Evolutionary conservation across 169 alveolate species (phyloP).

Genomic region (Cryptosporidium sp.): DNA sequence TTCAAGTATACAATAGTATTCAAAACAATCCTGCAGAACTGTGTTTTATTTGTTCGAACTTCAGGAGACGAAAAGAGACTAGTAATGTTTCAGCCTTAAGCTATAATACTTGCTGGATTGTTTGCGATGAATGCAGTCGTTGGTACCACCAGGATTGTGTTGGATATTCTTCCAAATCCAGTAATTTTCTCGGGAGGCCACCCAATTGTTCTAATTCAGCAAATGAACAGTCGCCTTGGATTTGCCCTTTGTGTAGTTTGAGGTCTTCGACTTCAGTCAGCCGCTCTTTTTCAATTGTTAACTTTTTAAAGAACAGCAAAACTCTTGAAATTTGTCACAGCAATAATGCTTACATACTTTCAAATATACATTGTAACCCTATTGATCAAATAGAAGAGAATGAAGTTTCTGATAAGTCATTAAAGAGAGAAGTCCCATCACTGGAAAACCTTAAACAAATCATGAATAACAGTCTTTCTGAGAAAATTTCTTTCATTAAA

Average conservation of each 20-base stretch:
- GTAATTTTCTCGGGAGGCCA: not conserved
- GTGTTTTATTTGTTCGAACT: slow-evolving; percentile 49
- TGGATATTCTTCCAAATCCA: not conserved
- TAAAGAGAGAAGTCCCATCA: slow-evolving; percentile 39
- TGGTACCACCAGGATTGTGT: slow-evolving; percentile 60
- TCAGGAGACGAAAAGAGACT: not conserved
- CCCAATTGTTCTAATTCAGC: not conserved
- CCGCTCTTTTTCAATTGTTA: not conserved
- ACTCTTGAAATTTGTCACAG: slow-evolving; percentile 14
- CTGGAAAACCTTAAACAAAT: slow-evolving; percentile 9
- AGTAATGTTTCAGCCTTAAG: not conserved
- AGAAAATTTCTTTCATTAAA: slow-evolving; percentile 3
- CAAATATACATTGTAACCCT: not conserved
- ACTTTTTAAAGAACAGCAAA: not conserved
- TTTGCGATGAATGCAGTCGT: slow-evolving; percentile 63
- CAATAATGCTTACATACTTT: slow-evolving; percentile 16
- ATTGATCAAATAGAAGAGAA: not conserved
- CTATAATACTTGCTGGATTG: slow-evolving; percentile 2
- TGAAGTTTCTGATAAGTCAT: not conserved
- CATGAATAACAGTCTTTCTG: not conserved
- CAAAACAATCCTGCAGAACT: slow-evolving; percentile 43
- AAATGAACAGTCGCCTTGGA: slow-evolving; percentile 6
- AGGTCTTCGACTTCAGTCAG: slow-evolving; percentile 13
- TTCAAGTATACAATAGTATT: slow-evolving; percentile 19
- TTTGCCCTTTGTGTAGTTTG: slow-evolving; percentile 36